A percentile compares a stretch with the other conserved stretches of the same genome.
Conservation (phyloP, 805 yeast species). For the Pichia ethanolica region DNA sequence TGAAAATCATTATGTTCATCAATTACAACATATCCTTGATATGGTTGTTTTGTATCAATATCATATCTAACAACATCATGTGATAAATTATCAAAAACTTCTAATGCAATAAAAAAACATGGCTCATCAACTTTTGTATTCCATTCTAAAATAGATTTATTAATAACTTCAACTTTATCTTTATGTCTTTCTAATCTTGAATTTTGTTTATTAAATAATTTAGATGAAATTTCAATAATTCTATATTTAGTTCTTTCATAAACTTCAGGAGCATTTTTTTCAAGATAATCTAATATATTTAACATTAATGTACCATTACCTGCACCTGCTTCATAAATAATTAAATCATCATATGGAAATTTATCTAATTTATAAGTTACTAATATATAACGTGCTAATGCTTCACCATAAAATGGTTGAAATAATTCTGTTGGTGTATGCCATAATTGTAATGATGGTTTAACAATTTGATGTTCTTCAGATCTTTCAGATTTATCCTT, state of each 20-base stretch:
- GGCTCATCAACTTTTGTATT: slow-evolving; percentile 48
- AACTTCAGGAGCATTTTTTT: slow-evolving; percentile 61
- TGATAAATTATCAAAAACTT: slow-evolving; percentile 77
- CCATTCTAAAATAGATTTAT: slow-evolving; percentile 76
- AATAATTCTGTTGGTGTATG: slow-evolving; percentile 86
- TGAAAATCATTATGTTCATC: slow-evolving; percentile 69
- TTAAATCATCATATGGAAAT: slow-evolving; percentile 63
- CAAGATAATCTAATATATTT: slow-evolving; percentile 60
- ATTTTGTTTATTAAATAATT: slow-evolving; percentile 52
- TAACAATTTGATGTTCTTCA: slow-evolving; percentile 11
- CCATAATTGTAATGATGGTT: slow-evolving; percentile 63
- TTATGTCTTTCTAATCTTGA: slow-evolving; percentile 33
- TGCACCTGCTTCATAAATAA: slow-evolving; percentile 83
- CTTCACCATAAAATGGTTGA: slow-evolving; percentile 79
- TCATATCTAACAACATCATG: slow-evolving; percentile 80
- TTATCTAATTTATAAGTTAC: slow-evolving; percentile 61
- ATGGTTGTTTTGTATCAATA: slow-evolving; percentile 53
- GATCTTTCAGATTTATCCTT: not conserved
- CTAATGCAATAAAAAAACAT: slow-evolving; percentile 71
- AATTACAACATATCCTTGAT: slow-evolving; percentile 70
- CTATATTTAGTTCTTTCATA: slow-evolving; percentile 60
- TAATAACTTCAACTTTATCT: slow-evolving; percentile 54
- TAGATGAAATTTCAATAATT: slow-evolving; percentile 63
- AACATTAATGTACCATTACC: slow-evolving; percentile 85
- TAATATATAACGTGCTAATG: slow-evolving; percentile 71